Percentiles rank a stretch among this genome's conserved stretches.
phyloP scores from a whole-genome alignment of 352 stramenopile genomes.

The Phytophthora ramorum region DNA sequence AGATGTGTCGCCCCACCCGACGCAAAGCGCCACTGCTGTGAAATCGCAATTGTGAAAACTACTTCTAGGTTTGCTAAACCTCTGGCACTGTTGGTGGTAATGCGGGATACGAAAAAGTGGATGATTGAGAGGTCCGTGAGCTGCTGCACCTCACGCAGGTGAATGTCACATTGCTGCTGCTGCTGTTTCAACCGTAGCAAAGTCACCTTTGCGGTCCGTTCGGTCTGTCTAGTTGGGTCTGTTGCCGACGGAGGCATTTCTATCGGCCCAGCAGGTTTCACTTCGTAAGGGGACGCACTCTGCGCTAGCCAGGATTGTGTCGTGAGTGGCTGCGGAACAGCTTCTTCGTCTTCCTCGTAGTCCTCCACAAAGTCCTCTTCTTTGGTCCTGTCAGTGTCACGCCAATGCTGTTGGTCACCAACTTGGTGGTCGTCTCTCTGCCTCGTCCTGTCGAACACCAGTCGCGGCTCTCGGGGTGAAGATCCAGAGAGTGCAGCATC shows the following conservation, averaged over 20 bases:
- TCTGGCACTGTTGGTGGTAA: constrained; percentile 6
- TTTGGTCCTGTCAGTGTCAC: neutral
- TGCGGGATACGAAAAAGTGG: constrained; percentile 28
- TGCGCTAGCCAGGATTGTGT: neutral
- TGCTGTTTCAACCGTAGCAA: constrained; percentile 21
- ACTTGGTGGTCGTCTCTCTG: constrained; percentile 5
- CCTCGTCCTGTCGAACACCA: constrained; percentile 30
- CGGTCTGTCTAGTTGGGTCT: constrained; percentile 2
- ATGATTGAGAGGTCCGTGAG: constrained; percentile 33
- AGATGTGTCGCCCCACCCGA: constrained; percentile 17
- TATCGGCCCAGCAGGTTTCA: constrained; percentile 5
- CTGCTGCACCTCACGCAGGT: constrained; percentile 24
- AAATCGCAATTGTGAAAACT: constrained; percentile 25
- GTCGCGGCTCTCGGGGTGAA: constrained; percentile 12
- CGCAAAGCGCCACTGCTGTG: constrained; percentile 26
- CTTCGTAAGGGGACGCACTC: neutral
- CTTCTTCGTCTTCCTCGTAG: constrained; percentile 19
- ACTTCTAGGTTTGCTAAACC: constrained; percentile 15
- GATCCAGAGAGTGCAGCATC: constrained; percentile 17
- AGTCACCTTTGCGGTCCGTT: neutral
- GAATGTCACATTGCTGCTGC: constrained; percentile 14
- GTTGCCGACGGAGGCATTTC: constrained; percentile 7
- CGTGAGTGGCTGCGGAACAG: neutral
- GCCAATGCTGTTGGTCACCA: constrained; percentile 7
- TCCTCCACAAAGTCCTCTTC: constrained; percentile 4